A percentile compares a stretch with the other conserved stretches of the same genome.
Conservation (phyloP, 192 early-diverging fungal species). For the Gigaspora rosea region DNA sequence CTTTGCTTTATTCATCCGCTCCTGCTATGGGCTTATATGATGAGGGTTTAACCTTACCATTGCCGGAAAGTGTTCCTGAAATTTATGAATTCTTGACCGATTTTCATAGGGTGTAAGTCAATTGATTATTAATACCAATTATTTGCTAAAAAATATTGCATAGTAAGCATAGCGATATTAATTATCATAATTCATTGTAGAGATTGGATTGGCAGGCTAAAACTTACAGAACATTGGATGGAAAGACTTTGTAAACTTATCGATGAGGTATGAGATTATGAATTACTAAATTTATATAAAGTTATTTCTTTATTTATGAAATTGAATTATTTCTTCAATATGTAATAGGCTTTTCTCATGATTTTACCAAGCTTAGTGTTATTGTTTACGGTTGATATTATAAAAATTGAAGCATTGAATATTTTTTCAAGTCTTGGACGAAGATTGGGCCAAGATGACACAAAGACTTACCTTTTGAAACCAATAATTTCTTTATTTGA, state of each 20-base stretch:
- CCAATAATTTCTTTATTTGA: constrained; percentile 62
- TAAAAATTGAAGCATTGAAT: constrained; percentile 49
- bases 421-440: constrained; percentile 57
- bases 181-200: neutral
- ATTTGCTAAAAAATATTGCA: neutral
- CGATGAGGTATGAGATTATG: constrained; percentile 24
- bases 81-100: constrained; percentile 59
- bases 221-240: constrained; percentile 26
- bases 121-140: neutral
- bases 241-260: constrained; percentile 28
- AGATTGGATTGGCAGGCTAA: constrained; percentile 23
- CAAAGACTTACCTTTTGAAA: constrained; percentile 53
- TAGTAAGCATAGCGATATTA: neutral
- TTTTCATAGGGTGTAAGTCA: constrained; percentile 53
- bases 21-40: constrained; percentile 47
- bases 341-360: constrained; percentile 54
- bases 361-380: constrained; percentile 56
- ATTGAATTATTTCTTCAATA: constrained; percentile 48
- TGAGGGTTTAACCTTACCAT: constrained; percentile 44
- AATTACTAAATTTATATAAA: neutral
- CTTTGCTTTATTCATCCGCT: constrained; percentile 51
- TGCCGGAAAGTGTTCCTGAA: constrained; percentile 51
- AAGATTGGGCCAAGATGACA: constrained; percentile 49
- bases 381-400: constrained; percentile 48
- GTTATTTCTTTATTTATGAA: constrained; percentile 34